Conservation (phyloP, 345 rosid genomes). For the Sonneratia alba region DNA sequence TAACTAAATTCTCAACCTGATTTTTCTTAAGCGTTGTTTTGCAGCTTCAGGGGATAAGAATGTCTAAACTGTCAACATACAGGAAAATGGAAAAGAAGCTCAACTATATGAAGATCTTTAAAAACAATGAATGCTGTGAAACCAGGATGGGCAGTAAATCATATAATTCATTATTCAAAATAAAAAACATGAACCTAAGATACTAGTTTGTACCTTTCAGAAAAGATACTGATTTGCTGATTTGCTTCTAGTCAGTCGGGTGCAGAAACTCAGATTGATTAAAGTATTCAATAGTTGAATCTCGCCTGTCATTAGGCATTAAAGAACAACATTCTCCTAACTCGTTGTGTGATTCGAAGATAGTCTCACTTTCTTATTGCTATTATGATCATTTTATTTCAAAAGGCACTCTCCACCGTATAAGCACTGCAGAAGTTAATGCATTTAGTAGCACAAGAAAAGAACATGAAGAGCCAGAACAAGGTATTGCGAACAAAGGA, state of each 20-base stretch:
- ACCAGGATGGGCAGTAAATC: too few relatives aligned
- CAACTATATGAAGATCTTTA: background rate
- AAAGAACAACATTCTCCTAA: background rate
- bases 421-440: too few relatives aligned
- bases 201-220: too few relatives aligned
- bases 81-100: background rate
- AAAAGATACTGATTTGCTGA: background rate
- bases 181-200: background rate
- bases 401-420: too few relatives aligned
- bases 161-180: too few relatives aligned
- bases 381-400: too few relatives aligned
- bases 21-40: background rate
- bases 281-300: too few relatives aligned
- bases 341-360: too few relatives aligned
- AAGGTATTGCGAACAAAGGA: background rate
- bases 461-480: background rate
- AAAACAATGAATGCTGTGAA: too few relatives aligned
- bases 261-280: background rate
- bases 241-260: background rate
- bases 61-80: background rate
- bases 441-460: too few relatives aligned
- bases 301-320: too few relatives aligned
- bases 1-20: background rate
- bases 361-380: background rate
- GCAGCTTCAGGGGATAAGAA: background rate